Percentiles rank a stretch among this genome's conserved stretches.
Evolutionary conservation across 441 rosid species (phyloP).

Genomic region (Erodium chrysanthum): DNA sequence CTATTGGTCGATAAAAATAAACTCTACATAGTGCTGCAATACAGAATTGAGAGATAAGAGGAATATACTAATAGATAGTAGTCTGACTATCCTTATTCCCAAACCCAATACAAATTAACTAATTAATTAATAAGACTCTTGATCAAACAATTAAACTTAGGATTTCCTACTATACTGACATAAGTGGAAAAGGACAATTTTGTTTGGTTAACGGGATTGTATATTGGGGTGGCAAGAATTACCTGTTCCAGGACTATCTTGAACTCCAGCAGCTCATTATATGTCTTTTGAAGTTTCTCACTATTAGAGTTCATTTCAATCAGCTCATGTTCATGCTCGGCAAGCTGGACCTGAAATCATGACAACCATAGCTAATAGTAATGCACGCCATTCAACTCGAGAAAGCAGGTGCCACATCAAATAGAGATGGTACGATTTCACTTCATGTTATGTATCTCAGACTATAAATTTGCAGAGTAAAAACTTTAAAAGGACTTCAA

Average conservation of each 20-base stretch:
- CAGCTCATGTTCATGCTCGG: conserved; percentile 84
- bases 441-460: neutral
- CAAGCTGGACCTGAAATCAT: conserved; percentile 63
- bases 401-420: conserved; percentile 8
- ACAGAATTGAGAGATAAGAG: neutral
- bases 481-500: neutral
- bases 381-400: conserved; percentile 17
- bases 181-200: neutral
- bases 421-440: neutral
- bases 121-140: neutral
- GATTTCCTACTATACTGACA: neutral
- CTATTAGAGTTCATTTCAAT: conserved; percentile 88
- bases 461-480: neutral
- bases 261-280: conserved; percentile 81
- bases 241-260: conserved; percentile 91
- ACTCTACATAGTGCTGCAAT: neutral
- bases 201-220: neutral
- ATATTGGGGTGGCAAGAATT: conserved; percentile 3
- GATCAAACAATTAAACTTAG: neutral
- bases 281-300: conserved; percentile 85
- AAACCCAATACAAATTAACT: neutral
- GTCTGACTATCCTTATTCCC: neutral
- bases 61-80: neutral
- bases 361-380: conserved; percentile 16
- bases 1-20: neutral